Evolutionary conservation across 2,329 filamentous ascomycete genomes (phyloP), one percentile per base, ranked within the genome.

Genomic region (Aureobasidium lini): DNA sequence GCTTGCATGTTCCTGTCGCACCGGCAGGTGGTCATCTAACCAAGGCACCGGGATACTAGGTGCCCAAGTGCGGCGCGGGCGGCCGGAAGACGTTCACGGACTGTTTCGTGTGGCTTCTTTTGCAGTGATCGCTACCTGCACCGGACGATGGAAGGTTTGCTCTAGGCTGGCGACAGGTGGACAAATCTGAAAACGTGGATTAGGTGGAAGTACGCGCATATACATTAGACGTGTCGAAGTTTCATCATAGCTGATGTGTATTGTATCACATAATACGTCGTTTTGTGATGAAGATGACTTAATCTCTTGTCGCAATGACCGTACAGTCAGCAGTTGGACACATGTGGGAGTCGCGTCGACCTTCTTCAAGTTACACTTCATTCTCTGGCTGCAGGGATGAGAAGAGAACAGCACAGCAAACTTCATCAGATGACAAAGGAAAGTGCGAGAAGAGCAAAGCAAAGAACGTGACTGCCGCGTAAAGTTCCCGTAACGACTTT

Each of bases 401-500:
- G 31, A 34, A 31, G 10, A 39, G 40, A 13, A 39, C 54, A 40
- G 32, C 42, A 47, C 34, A 44, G 18, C 39, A 18, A 42, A 42
- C 1, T 3, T 16, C 54, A 48, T 39, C 32, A 47, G 54, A 47
- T 47, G 52, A 57, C 52, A 46, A 37, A 39, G 48, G 23, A 18
- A 23, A 57, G 23, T 23, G 23, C 23, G 23, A 23, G 4, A 23
- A 23, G 23, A 23, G 31, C 11, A 31, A 48, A 57, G 32, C 54
- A 57, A 47, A 48, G n/a, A 57, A 57, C 54, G 43, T 57, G 54
- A 57, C 50, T 43, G 50, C 28, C 52, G 52, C 40, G 29, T 56
- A 56, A 56, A 56, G 40, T 56, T 57, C 54, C 42, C 36, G 9
- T 18, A 39, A 29, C 16, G 6, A 39, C 15, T 29, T 13, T 34